Conservation (phyloP, 208 protist genomes). For the Phytomonas sp. region DNA sequence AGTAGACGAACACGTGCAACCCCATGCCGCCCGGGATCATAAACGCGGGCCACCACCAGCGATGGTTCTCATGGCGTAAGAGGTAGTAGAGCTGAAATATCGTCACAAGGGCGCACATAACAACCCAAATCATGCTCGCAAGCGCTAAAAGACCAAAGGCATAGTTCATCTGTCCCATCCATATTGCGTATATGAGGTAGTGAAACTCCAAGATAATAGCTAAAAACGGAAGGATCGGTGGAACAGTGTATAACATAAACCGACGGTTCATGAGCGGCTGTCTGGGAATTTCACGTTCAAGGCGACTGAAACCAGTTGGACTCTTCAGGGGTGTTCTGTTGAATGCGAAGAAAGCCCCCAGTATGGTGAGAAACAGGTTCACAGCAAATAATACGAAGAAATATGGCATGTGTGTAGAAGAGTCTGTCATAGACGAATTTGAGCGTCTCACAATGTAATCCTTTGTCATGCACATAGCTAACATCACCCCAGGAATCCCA, state of each 20-base stretch:
- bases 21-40: slow-evolving; percentile 84
- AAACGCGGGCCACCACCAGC: slow-evolving; percentile 98
- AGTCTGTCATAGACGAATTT: slow-evolving; percentile 13
- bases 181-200: slow-evolving; percentile 96
- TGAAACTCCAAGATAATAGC: slow-evolving; percentile 97
- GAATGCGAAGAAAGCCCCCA: slow-evolving; percentile 94
- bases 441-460: slow-evolving; percentile 36
- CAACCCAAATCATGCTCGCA: slow-evolving; percentile 93
- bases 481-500: neutral
- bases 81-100: slow-evolving; percentile 98
- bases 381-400: slow-evolving; percentile 86
- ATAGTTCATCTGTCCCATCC: slow-evolving; percentile 96
- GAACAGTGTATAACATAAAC: slow-evolving; percentile 39
- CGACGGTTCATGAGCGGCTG: slow-evolving; percentile 68
- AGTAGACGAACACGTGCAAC: slow-evolving; percentile 92
- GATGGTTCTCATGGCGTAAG: slow-evolving; percentile 95
- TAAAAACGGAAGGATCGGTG: slow-evolving; percentile 93
- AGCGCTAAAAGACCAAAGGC: slow-evolving; percentile 97
- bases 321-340: slow-evolving; percentile 69
- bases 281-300: slow-evolving; percentile 94
- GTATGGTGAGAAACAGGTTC: slow-evolving; percentile 93
- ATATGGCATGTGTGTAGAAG: neutral
- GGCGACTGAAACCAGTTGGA: slow-evolving; percentile 90
- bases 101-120: slow-evolving; percentile 94
- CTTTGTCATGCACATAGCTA: slow-evolving; percentile 27